Conservation (phyloP, 2,329 filamentous ascomycete genomes). For the Mariannaea elegans region DNA sequence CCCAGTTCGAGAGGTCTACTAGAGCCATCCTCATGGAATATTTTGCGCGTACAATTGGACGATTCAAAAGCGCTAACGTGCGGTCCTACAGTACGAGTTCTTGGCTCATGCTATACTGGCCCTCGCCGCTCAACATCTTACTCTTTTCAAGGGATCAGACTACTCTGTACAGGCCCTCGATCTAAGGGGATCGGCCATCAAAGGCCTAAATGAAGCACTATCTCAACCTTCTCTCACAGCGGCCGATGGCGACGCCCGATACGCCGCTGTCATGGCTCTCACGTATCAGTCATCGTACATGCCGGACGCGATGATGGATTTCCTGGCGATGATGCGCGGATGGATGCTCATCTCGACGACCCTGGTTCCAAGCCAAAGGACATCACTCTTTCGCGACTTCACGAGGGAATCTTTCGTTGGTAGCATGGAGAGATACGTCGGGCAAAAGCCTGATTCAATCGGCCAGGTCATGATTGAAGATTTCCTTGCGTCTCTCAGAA, state of each 20-base stretch:
- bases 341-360: conserved; percentile 30
- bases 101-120: conserved; percentile 46
- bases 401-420: background rate
- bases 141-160: conserved; percentile 29
- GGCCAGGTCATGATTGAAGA: background rate
- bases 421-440: background rate
- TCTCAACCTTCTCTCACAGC: conserved; percentile 32
- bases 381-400: conserved; percentile 9
- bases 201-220: conserved; percentile 41
- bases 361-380: background rate
- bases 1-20: too few species aligned
- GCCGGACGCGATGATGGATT: conserved; percentile 48
- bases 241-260: conserved; percentile 47
- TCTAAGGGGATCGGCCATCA: conserved; percentile 46
- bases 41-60: too few species aligned
- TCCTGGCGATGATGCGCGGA: conserved; percentile 42
- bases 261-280: conserved; percentile 44
- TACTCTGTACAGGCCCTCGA: conserved; percentile 38
- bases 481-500: background rate
- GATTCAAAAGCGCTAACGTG: too few species aligned
- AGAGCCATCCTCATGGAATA: background rate
- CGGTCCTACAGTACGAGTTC: conserved; percentile 44
- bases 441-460: background rate
- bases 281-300: conserved; percentile 48
- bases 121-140: conserved; percentile 44